phyloP scores from a whole-genome alignment of 306 rosid genomes.

The Pyrus betulifolia region DNA sequence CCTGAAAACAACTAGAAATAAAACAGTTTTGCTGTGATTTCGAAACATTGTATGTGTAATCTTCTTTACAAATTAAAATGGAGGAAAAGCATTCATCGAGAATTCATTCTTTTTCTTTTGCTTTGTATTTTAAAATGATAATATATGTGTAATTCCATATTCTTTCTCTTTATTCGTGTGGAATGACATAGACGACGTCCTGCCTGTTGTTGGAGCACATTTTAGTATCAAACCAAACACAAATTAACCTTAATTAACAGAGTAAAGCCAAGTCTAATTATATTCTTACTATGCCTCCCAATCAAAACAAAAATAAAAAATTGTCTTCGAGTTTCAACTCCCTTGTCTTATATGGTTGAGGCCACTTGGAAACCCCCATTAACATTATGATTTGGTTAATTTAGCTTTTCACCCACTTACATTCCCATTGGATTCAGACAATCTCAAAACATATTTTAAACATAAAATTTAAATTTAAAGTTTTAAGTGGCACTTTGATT shows the following conservation, averaged over 20 bases:
- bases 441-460: too few species aligned
- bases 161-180: slow-evolving; percentile 6
- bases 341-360: background rate
- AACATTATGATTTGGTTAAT: background rate
- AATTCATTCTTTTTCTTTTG: slow-evolving; percentile 19
- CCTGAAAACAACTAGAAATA: background rate
- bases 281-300: background rate
- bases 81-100: slow-evolving; percentile 9
- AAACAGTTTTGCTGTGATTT: background rate
- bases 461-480: too few species aligned
- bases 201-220: slow-evolving; percentile 4
- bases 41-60: background rate
- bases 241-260: background rate
- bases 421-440: background rate
- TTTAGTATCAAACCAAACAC: background rate
- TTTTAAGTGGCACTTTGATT: too few species aligned
- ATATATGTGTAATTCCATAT: too few species aligned
- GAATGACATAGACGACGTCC: slow-evolving; percentile 33
- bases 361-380: background rate
- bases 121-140: slow-evolving; percentile 30
- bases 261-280: background rate
- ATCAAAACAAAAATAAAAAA: background rate
- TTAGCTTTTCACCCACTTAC: background rate
- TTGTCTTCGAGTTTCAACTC: background rate
- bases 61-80: slow-evolving; percentile 14